Evolutionary conservation across 371 early-diverging fungal species (phyloP).

Genomic region (Mortierella sp.): DNA sequence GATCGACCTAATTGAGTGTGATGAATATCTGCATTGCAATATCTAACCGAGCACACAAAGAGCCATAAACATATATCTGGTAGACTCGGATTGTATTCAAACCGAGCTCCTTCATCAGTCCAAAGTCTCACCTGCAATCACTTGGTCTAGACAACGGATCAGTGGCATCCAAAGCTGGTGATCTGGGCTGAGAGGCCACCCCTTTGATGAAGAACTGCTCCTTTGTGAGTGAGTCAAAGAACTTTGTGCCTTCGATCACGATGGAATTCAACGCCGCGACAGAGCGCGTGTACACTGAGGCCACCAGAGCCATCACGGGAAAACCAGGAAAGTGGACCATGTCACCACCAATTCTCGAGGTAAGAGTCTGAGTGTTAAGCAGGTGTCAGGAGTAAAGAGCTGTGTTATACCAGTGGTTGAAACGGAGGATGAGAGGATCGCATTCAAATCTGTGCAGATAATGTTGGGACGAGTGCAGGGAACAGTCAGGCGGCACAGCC

Average conservation of each 20-base stretch:
- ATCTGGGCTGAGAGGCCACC: constrained; percentile 81
- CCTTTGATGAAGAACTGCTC: constrained; percentile 85
- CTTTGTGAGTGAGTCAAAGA: constrained; percentile 77
- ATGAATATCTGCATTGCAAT: background rate
- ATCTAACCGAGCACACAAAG: background rate
- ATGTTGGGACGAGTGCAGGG: no score
- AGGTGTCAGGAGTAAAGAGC: no score
- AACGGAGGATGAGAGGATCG: no score
- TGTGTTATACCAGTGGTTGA: no score
- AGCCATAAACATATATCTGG: constrained; percentile 52
- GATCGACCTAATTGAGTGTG: constrained; percentile 58
- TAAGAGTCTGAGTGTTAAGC: background rate
- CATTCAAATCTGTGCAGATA: no score
- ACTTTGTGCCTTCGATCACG: constrained; percentile 75
- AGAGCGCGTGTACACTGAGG: background rate
- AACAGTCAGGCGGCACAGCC: no score
- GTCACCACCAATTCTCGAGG: background rate
- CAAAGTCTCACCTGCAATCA: constrained; percentile 76
- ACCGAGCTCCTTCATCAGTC: constrained; percentile 73
- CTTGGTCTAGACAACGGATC: constrained; percentile 75
- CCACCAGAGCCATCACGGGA: background rate
- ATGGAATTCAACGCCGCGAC: constrained; percentile 65
- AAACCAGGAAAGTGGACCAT: constrained; percentile 9
- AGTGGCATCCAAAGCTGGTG: constrained; percentile 3
- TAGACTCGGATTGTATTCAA: constrained; percentile 84